These are phyloP conservation scores for Trichophyton mentagrophytes DNA, from an alignment of 2,329 filamentous ascomycete species.

Conservation along the genomic window DNA sequence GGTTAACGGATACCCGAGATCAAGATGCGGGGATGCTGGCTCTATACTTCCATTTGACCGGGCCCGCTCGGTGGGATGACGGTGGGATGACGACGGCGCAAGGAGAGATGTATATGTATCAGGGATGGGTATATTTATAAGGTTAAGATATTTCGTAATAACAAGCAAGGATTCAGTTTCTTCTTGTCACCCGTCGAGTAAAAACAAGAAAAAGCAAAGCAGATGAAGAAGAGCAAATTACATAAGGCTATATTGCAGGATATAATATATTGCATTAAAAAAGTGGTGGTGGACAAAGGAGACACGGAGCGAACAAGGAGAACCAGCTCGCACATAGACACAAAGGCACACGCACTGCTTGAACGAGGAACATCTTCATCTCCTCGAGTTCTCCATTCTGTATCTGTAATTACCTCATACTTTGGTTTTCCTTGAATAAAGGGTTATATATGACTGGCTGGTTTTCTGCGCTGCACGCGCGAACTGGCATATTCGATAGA, in stretches of 20 bases:
- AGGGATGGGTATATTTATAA: not conserved
- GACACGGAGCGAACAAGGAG: not conserved
- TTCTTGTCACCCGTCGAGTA: not conserved
- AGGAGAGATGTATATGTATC: not conserved
- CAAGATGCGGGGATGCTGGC: too few species aligned
- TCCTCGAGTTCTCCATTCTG: not conserved
- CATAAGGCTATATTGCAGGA: conserved; percentile 1
- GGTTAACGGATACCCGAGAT: too few species aligned
- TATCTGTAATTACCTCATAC: not conserved
- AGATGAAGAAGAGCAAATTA: not conserved
- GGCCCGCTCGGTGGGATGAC: too few species aligned
- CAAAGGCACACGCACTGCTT: too few species aligned
- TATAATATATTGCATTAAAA: not conserved
- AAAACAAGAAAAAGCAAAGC: not conserved
- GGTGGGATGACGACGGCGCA: not conserved
- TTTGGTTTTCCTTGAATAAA: too few species aligned
- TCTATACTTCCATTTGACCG: too few species aligned
- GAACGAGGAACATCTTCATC: not conserved
- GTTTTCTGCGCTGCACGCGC: not conserved
- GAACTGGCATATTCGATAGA: not conserved
- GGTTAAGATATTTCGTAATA: not conserved
- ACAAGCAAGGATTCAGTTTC: not conserved
- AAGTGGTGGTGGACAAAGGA: not conserved
- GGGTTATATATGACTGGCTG: not conserved
- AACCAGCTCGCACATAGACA: not conserved